Base-by-base conservation (phyloP, 805 yeast genomes). In the Babjeviella inositovora region DNA sequence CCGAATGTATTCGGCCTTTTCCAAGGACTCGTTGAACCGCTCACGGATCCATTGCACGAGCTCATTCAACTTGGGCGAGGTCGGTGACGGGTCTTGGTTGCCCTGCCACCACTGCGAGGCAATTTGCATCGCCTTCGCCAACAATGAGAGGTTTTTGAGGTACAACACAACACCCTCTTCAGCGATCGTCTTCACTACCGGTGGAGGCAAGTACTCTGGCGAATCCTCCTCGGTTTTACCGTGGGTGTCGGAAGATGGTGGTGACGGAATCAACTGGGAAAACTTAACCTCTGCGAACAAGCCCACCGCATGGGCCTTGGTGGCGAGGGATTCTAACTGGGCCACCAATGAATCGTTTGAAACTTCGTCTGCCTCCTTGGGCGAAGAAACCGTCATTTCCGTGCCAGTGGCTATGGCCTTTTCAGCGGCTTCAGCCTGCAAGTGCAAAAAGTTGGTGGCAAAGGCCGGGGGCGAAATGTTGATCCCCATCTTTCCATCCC, bases 41-140 rank as follows among this genome's bases (percentile, higher is more conserved):
- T 75, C 84, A 28, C 97, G 62, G 6, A 81, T 72, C 94, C 95
- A 84, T 48, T 90, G 96, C 8, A 84, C 92, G 22, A 77, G 53
- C 38, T 62, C 70, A 41, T 74, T 74, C 35, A 76, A 48, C 28
- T 61, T 57, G 9, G 60, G 47, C 5, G 47, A 42, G 2, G 52
- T 38, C 21, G 39, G 34, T 9, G 34, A 27, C 14, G 38, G 43
- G 28, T 21, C 23, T 27, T 61, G 50, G 16, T 53, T 54, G 17
- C 47, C 49, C 30, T 66, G 62, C 97, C 97, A 90, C 96, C 97
- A 90, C 8, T 62, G 72, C 20, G 85, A 70, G 2, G 95, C 93
- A 19, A 70, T 45, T 23, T 69, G 62, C 92, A 87, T 85, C 1
- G 94, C 93, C 29, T 62, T 69, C 1, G 94, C 87, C 24, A 87